Conservation (phyloP, 2,329 filamentous ascomycete species). For the Aspergillus sp. region DNA sequence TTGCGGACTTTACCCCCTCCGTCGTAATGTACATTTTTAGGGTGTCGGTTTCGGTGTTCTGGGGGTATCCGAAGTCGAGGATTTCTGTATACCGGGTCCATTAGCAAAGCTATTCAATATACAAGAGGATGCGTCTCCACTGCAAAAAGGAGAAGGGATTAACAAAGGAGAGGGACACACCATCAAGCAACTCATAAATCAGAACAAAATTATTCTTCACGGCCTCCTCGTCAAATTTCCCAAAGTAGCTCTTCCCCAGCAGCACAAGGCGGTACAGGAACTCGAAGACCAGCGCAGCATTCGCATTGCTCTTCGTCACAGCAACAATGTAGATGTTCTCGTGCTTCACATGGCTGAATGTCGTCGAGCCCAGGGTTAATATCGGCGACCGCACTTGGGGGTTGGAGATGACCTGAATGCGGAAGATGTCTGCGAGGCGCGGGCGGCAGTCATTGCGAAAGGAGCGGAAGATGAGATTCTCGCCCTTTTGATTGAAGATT, state of each 20-base stretch:
- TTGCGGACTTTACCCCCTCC: constrained; percentile 89
- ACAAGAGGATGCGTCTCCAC: neutral
- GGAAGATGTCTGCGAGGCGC: constrained; percentile 96
- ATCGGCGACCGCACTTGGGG: constrained; percentile 96
- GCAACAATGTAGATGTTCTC: constrained; percentile 98
- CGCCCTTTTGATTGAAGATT: constrained; percentile 98
- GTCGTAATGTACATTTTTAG: constrained; percentile 99
- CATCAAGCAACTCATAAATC: constrained; percentile 94
- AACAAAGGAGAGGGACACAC: constrained; percentile 49
- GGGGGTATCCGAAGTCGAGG: constrained; percentile 97
- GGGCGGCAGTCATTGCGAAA: constrained; percentile 98
- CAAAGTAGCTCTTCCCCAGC: constrained; percentile 93
- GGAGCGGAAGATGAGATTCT: constrained; percentile 98
- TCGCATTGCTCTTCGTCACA: constrained; percentile 98
- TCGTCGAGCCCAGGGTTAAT: constrained; percentile 93
- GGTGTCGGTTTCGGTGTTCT: constrained; percentile 98
- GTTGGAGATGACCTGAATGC: constrained; percentile 99
- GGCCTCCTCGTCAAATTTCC: constrained; percentile 98
- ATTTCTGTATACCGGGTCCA: constrained; percentile 64
- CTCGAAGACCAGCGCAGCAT: constrained; percentile 96
- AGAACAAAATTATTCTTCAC: constrained; percentile 99
- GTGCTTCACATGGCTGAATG: constrained; percentile 99
- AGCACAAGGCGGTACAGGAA: constrained; percentile 91
- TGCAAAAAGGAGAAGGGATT: neutral
- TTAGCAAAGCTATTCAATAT: neutral